Conservation (phyloP, 257 asterid species). For the Solanum virginianum region DNA sequence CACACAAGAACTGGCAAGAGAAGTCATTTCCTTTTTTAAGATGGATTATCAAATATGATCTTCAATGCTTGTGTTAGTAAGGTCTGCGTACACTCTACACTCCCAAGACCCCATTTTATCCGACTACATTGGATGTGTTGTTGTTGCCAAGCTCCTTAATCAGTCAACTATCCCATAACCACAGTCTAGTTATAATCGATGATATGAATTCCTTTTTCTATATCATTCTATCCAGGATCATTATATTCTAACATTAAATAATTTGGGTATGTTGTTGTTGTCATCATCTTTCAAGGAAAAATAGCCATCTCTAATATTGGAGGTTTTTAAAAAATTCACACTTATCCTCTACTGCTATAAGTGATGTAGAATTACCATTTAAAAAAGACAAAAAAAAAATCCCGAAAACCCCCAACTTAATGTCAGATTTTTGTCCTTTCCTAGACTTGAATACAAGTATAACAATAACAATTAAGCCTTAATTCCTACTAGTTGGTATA, state of each 20-base stretch:
- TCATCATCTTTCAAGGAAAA: background rate
- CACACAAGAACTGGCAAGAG: background rate
- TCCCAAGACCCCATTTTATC: background rate
- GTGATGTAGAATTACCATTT: background rate
- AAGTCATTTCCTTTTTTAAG: background rate
- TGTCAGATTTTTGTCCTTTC: background rate
- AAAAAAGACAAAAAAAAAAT: background rate
- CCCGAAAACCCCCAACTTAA: background rate
- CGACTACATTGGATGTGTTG: background rate
- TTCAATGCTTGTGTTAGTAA: background rate
- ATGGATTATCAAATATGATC: background rate
- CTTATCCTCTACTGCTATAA: background rate
- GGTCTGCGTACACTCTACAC: background rate
- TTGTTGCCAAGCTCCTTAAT: background rate
- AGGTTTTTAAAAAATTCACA: background rate
- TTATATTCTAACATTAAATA: background rate
- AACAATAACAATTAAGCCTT: background rate
- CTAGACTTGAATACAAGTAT: background rate
- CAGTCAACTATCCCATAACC: background rate
- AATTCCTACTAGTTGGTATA: background rate
- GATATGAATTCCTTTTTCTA: background rate
- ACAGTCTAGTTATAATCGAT: background rate
- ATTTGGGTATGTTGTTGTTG: background rate
- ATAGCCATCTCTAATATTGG: background rate
- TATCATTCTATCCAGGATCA: background rate